These are phyloP conservation scores for Eremothecium cymbalariae DNA, from an alignment of 1,139 yeast genomes.

Conservation along the genomic window DNA sequence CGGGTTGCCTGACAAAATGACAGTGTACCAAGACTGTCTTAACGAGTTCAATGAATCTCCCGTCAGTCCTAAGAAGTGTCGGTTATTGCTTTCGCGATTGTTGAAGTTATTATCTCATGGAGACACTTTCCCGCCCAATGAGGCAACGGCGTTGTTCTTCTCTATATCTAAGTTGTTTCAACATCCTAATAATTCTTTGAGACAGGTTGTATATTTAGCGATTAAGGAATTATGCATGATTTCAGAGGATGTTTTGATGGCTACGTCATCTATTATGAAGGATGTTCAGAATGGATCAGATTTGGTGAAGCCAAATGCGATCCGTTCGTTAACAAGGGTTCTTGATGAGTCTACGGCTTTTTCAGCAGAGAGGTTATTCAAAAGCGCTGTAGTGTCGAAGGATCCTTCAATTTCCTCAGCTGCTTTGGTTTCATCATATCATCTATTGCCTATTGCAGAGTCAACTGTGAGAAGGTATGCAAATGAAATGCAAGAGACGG, in stretches of 20 bases:
- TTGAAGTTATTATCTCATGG: constrained; percentile 71
- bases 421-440: constrained; percentile 84
- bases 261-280: constrained; percentile 94
- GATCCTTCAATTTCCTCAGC: constrained; percentile 88
- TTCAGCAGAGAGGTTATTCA: constrained; percentile 87
- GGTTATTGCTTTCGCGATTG: constrained; percentile 55
- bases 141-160: constrained; percentile 88
- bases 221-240: constrained; percentile 80
- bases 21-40: constrained; percentile 91
- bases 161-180: constrained; percentile 91
- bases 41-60: constrained; percentile 91
- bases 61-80: constrained; percentile 79
- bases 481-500: constrained; percentile 87
- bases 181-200: constrained; percentile 79
- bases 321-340: constrained; percentile 82
- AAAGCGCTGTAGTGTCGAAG: constrained; percentile 85
- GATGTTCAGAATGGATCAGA: constrained; percentile 88
- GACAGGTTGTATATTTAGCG: constrained; percentile 90
- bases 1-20: constrained; percentile 82
- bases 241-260: constrained; percentile 93
- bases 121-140: constrained; percentile 78
- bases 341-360: constrained; percentile 89
- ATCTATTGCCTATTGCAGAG: constrained; percentile 78
- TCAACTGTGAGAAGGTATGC: constrained; percentile 91
- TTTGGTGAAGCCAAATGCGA: constrained; percentile 87